Evolutionary conservation across 768 basidiomycete genomes (phyloP), one percentile per base, ranked within the genome.

Genomic region (Suillus clintonianus): DNA sequence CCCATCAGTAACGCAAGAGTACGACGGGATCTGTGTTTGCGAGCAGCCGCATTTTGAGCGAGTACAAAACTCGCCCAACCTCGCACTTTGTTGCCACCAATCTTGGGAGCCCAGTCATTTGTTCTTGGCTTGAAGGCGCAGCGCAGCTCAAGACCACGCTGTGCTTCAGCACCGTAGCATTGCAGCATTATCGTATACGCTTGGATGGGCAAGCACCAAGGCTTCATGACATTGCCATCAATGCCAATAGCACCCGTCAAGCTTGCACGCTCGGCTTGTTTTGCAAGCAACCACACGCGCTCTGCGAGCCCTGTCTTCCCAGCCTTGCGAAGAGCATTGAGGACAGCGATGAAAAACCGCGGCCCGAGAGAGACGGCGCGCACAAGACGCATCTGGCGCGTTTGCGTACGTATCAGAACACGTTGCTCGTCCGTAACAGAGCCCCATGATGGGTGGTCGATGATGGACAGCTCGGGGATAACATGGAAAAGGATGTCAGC

Each of bases 161-260:
- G 72, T n/a, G 80, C 81, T 70, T 85, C 82, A 4, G 71, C 68
- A 1, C 77, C 82, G 65, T 90, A 92, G 37, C 84, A 77, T 54
- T 86, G 80, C 62, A 94, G 71, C 86, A 93, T 91, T 56, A 84
- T 76, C 2, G 90, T 93, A 71, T 91, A 94, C 1, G 89, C 86
- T 10, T 87, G 80, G 3, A 87, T 75, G 9, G 87, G 85, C 22
- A 94, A 74, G 60, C 80, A 79, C 92, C 92, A 95, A 0, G 89
- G 86, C 51, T 77, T 62, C 34, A 58, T 62, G 24, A 65, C 51
- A 27, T 74, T 65, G 19, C 68, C 68, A 17, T 71, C 65, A 10
- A 67, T 66, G 22, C 67, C 63, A 13, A 60, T 64, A 8, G 72
- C 69, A 10, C 22, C n/a, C 37, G 37, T 66, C 1, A 68, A 59